Base-by-base conservation (phyloP, 192 early-diverging fungal species). In the Coemansia sp. region DNA sequence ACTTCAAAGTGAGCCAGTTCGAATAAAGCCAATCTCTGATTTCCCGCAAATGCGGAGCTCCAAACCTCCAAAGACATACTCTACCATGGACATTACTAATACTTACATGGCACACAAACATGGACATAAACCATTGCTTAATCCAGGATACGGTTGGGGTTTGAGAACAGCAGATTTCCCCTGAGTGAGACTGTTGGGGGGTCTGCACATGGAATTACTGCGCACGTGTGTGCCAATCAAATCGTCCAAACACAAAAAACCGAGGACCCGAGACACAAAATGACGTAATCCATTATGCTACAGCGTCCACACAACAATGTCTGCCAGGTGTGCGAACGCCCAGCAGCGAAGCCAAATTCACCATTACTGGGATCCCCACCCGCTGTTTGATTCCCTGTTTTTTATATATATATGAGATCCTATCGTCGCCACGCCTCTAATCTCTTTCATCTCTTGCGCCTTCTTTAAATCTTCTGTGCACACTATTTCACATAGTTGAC, bases 121-220 rank as follows among this genome's bases (percentile, higher is more conserved):
- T 54, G 75, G 65, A 4, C 38, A 62, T 22, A 69, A 69, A 6
- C 75, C 75, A 34, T n/a, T 78, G 41, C 65, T 78, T 27, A 78
- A 78, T 23, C 75, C 69, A 12, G 56, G 54, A 52, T 78, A 78
- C 24, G 75, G 69, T 23, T 78, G 75, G 75, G 54, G 64, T 23
- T 7, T 49, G 2, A 47, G 58, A 31, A 16, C 48, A 52, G 60
- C 25, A 21, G 38, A 38, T 9, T 23, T 58, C 12, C 12, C 38
- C 10, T 44, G 10, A 10, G 16, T 12, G 14, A 44, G 1, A 9
- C 14, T 14, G 3, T 16, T 44, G 38, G 3, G 14, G 1, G 34
- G 10, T 38, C 34, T 9, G 10, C 34, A 38, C 34, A 38, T 16
- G 38, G 2, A 14, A 44, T 44, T 16, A 44, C 12, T 14, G 9